phyloP scores from a whole-genome alignment of 2,329 filamentous ascomycete genomes.

The Alternaria brassicicola region DNA sequence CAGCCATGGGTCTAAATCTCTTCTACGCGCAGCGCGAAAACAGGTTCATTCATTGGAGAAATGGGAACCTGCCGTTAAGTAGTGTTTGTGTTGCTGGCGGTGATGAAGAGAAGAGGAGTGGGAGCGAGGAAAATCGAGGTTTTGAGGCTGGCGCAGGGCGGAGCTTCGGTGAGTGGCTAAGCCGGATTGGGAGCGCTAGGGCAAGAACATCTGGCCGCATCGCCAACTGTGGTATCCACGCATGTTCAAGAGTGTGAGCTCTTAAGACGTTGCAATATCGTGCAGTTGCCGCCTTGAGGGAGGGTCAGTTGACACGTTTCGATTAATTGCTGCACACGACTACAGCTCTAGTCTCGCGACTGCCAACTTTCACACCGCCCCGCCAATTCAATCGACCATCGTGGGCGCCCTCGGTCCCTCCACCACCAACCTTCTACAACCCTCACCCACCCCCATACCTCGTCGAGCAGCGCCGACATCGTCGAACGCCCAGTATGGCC shows the following conservation, averaged over 20 bases:
- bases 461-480: not conserved
- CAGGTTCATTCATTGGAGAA: conserved; percentile 58
- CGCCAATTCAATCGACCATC: conserved; percentile 33
- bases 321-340: conserved; percentile 2
- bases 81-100: conserved; percentile 65
- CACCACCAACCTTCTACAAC: conserved; percentile 28
- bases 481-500: conserved; percentile 64
- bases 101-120: conserved; percentile 53
- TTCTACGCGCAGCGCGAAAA: conserved; percentile 74
- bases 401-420: conserved; percentile 42
- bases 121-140: conserved; percentile 44
- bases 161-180: conserved; percentile 31
- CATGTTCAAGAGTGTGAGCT: conserved; percentile 19
- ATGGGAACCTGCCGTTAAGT: conserved; percentile 62
- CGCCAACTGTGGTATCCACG: conserved; percentile 12
- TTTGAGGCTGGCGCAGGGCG: conserved; percentile 24
- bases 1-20: conserved; percentile 67
- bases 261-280: conserved; percentile 34
- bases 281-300: conserved; percentile 18
- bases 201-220: conserved; percentile 24
- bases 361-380: conserved; percentile 26
- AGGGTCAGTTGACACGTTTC: conserved; percentile 13
- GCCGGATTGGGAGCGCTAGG: conserved; percentile 18
- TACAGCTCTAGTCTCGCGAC: conserved; percentile 6
- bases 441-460: conserved; percentile 16